These are phyloP conservation scores for Cytospora schulzeri DNA, from an alignment of 2,329 filamentous ascomycete species.

Conservation along the genomic window DNA sequence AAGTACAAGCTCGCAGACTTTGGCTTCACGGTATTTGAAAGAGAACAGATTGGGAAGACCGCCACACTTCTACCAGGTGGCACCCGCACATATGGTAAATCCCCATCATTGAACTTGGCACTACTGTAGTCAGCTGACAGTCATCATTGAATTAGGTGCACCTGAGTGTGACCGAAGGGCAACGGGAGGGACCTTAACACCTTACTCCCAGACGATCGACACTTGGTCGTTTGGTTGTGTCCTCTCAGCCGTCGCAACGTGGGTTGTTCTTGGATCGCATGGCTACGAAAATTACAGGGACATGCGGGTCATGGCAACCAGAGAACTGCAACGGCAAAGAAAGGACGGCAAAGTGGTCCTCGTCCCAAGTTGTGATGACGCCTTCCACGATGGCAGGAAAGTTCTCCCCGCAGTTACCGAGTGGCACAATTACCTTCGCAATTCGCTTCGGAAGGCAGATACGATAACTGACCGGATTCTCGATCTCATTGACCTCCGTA, in stretches of 20 bases:
- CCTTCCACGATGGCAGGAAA: not conserved
- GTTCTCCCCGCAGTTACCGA: not conserved
- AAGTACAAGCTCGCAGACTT: constrained; percentile 5
- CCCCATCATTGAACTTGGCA: too few relatives aligned
- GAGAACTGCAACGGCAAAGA: not conserved
- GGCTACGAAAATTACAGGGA: not conserved
- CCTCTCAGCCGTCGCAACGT: constrained; percentile 5
- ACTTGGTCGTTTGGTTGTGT: constrained; percentile 7
- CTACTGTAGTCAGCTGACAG: too few relatives aligned
- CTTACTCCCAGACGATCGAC: not conserved
- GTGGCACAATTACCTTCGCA: constrained; percentile 1
- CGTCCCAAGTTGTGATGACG: not conserved
- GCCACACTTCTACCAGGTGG: not conserved
- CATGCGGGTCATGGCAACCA: not conserved
- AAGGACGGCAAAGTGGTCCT: not conserved
- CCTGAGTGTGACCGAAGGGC: not conserved
- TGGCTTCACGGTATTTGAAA: constrained; percentile 2
- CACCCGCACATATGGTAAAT: constrained; percentile 4
- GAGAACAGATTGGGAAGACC: not conserved
- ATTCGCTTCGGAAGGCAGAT: not conserved
- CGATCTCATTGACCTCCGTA: not conserved
- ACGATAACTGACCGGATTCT: not conserved
- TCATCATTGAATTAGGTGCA: not conserved
- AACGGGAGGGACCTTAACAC: not conserved
- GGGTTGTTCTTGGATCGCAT: not conserved